Conservation (phyloP, 768 basidiomycete species). For the Mycena rebaudengoi region DNA sequence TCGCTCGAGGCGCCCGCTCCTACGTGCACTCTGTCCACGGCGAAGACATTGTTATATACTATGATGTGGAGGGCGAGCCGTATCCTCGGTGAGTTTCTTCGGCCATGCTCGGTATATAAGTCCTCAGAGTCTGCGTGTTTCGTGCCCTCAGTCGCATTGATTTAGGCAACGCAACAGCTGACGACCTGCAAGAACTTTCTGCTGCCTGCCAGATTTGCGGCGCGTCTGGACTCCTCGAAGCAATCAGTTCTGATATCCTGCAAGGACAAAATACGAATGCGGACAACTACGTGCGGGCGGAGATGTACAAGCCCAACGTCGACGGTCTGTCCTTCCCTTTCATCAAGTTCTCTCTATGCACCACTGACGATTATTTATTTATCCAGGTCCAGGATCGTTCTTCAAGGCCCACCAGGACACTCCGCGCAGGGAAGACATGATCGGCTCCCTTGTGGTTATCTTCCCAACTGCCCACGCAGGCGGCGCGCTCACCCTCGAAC, state of each 20-base stretch:
- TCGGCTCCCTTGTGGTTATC: conserved; percentile 57
- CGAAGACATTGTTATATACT: too few relatives aligned
- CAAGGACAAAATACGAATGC: neutral
- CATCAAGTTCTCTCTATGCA: neutral
- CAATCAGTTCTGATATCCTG: conserved; percentile 26
- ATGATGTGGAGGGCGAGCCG: too few relatives aligned
- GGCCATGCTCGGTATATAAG: too few relatives aligned
- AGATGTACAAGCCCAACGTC: conserved; percentile 57
- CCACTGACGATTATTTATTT: neutral
- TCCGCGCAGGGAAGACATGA: conserved; percentile 49
- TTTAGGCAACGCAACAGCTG: too few relatives aligned
- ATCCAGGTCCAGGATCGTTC: conserved; percentile 47
- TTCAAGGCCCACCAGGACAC: conserved; percentile 59
- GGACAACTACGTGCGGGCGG: conserved; percentile 31
- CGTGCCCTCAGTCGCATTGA: too few relatives aligned
- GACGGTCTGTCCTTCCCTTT: conserved; percentile 47
- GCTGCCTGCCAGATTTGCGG: conserved; percentile 30
- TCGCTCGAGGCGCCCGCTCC: too few relatives aligned
- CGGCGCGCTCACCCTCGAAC: conserved; percentile 43
- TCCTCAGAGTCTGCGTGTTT: too few relatives aligned
- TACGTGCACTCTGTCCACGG: too few relatives aligned
- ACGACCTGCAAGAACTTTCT: conserved; percentile 33
- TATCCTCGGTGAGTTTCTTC: too few relatives aligned
- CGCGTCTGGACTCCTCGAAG: too few relatives aligned
- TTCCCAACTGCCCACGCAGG: conserved; percentile 51